These are phyloP conservation scores for Boletus semigastroideus DNA, from an alignment of 1,284 basidiomycete species.

Conservation along the genomic window DNA sequence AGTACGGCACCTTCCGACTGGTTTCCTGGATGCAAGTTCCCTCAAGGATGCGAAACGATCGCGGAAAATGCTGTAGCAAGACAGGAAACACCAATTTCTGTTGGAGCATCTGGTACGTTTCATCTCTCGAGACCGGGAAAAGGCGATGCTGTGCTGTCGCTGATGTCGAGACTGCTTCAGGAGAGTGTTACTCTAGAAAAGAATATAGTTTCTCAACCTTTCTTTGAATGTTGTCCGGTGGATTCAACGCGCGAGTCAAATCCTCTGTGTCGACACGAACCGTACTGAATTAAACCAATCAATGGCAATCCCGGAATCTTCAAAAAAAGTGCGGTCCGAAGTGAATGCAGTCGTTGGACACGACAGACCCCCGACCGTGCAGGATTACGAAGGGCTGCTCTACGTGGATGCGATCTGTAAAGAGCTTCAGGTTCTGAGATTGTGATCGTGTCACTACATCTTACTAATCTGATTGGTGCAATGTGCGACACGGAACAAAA, in stretches of 20 bases:
- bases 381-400: conserved; percentile 13
- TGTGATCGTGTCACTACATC: not conserved
- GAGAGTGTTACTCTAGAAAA: conserved; percentile 10
- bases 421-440: conserved; percentile 19
- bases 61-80: not conserved
- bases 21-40: conserved; percentile 2
- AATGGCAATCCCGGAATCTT: conserved; percentile 12
- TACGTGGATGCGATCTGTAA: conserved; percentile 18
- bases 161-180: not conserved
- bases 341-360: conserved; percentile 16
- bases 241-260: conserved; percentile 13
- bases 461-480: conserved; percentile 19
- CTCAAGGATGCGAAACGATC: not conserved
- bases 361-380: conserved; percentile 13
- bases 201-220: not conserved
- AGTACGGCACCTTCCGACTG: conserved; percentile 40
- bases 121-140: not conserved
- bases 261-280: conserved; percentile 13
- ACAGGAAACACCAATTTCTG: not conserved
- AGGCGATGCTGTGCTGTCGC: conserved; percentile 1
- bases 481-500: conserved; percentile 33
- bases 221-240: conserved; percentile 13
- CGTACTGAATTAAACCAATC: not conserved
- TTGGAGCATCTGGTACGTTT: not conserved
- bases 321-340: conserved; percentile 16